These are phyloP conservation scores for Epichloe sylvatica DNA, from an alignment of 2,329 filamentous ascomycete genomes.

Conservation along the genomic window DNA sequence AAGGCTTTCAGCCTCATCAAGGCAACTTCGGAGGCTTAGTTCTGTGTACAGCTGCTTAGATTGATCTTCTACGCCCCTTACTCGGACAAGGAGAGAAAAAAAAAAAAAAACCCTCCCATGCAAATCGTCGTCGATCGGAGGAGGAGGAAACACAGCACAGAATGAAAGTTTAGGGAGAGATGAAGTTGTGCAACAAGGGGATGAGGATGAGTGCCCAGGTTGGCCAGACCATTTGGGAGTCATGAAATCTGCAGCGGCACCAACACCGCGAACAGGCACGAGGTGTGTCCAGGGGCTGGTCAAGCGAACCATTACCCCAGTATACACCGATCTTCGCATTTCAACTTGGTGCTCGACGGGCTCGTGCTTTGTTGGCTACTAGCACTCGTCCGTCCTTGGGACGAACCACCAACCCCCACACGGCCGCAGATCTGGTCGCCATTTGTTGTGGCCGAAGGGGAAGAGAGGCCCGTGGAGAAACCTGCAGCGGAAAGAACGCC, in stretches of 20 bases:
- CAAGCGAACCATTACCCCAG: conserved; percentile 20
- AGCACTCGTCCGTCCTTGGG: conserved; percentile 24
- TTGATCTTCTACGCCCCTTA: background rate
- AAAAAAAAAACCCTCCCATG: no score
- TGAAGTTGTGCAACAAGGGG: background rate
- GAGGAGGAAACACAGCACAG: background rate
- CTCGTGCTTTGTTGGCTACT: conserved; percentile 16
- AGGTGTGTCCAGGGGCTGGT: conserved; percentile 4
- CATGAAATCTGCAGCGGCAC: conserved; percentile 6
- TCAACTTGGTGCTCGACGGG: conserved; percentile 9
- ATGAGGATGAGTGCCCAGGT: background rate
- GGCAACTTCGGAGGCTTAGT: background rate
- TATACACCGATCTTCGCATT: conserved; percentile 23
- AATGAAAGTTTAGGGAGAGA: background rate
- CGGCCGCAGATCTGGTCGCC: conserved; percentile 27
- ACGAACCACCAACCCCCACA: conserved; percentile 28
- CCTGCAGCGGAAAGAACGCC: conserved; percentile 2
- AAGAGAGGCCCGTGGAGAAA: background rate
- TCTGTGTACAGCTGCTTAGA: background rate
- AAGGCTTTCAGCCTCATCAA: background rate
- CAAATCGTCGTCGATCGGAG: background rate
- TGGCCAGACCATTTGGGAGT: background rate
- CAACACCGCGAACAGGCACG: background rate
- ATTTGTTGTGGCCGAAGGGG: conserved; percentile 10
- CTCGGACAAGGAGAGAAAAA: no score